Conservation (phyloP, 345 rosid species). For the Hevea brasiliensis region DNA sequence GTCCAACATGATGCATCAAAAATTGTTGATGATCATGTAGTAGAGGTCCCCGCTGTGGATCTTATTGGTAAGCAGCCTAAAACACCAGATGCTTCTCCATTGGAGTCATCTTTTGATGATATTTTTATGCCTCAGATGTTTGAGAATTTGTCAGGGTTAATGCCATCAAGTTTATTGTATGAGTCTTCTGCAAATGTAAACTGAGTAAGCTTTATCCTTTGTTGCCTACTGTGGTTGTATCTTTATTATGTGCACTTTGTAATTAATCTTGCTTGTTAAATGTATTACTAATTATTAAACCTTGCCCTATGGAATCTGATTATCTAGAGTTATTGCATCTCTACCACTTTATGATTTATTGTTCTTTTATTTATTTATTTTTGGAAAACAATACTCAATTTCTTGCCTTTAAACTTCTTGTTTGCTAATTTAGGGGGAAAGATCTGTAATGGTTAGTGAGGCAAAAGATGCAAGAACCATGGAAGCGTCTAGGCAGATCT, state of each 20-base stretch:
- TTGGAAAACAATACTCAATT: too few relatives aligned
- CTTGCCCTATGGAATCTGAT: not conserved
- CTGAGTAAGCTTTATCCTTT: constrained; percentile 1
- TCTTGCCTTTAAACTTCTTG: too few relatives aligned
- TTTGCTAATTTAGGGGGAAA: too few relatives aligned
- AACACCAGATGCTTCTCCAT: not conserved
- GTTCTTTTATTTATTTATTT: too few relatives aligned
- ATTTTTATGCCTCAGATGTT: constrained; percentile 31
- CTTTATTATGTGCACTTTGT: not conserved
- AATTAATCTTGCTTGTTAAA: not conserved
- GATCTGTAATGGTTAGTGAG: not conserved
- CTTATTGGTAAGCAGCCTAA: not conserved
- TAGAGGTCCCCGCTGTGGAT: constrained; percentile 6
- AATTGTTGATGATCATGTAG: not conserved
- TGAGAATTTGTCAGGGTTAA: constrained; percentile 29
- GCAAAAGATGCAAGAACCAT: not conserved
- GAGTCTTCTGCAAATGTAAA: constrained; percentile 15
- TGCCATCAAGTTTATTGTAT: constrained; percentile 18
- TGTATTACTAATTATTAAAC: not conserved
- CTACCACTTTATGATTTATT: not conserved
- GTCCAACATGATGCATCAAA: constrained; percentile 13
- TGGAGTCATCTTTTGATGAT: constrained; percentile 27
- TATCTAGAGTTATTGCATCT: not conserved
- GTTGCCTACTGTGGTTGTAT: not conserved
- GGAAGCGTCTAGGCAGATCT: too few relatives aligned